Conservation (phyloP, 176 grass and related monocot species). For the Carex scoparia region DNA sequence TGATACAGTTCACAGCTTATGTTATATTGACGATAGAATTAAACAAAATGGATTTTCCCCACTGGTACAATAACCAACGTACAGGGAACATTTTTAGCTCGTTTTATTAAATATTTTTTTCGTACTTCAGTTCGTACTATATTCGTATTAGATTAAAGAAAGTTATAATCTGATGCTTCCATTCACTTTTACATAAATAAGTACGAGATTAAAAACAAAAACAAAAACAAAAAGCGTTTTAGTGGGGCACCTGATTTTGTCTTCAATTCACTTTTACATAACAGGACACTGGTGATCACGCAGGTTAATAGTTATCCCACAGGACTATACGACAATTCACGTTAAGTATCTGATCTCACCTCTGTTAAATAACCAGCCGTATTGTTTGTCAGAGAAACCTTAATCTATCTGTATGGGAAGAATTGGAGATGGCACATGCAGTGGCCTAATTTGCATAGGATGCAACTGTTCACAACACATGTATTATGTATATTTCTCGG, state of each 20-base stretch:
- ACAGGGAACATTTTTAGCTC: neutral
- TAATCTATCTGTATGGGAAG: neutral
- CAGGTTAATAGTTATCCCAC: neutral
- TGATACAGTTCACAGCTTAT: too few species aligned
- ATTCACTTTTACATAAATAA: too few species aligned
- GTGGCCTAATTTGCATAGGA: neutral
- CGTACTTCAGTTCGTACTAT: neutral
- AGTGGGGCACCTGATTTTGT: neutral
- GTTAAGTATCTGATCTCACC: neutral
- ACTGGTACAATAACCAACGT: neutral
- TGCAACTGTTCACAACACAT: neutral
- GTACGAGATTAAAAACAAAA: neutral
- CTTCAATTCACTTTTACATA: neutral
- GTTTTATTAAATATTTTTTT: neutral
- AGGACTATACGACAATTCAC: neutral
- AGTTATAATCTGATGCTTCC: neutral
- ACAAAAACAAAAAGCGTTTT: neutral
- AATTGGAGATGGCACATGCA: neutral
- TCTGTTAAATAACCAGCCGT: neutral
- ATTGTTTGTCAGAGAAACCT: neutral
- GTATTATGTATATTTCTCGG: neutral
- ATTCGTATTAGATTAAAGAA: neutral
- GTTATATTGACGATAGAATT: too few species aligned
- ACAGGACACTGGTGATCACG: neutral
- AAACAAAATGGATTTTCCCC: neutral